Conservation (phyloP, 768 basidiomycete genomes). For the Podaxis mareebaensis region DNA sequence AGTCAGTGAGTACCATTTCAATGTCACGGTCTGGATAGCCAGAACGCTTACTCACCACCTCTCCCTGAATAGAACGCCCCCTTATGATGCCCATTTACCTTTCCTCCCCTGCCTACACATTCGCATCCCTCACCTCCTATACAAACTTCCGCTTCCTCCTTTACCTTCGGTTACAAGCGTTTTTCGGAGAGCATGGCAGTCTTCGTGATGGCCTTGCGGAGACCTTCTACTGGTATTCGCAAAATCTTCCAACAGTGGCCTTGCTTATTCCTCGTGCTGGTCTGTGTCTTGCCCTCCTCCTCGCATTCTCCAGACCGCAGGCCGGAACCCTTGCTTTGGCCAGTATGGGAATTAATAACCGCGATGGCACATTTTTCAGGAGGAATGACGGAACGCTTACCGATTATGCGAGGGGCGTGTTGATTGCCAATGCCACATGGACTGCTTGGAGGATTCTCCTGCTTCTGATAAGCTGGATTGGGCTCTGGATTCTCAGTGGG, state of each 20-base stretch:
- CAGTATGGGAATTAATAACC: constrained; percentile 33
- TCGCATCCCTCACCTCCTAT: constrained; percentile 77
- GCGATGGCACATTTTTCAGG: constrained; percentile 79
- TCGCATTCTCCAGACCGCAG: constrained; percentile 48
- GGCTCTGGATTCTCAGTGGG: constrained; percentile 78
- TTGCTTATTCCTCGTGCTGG: constrained; percentile 85
- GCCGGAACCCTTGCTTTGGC: constrained; percentile 46
- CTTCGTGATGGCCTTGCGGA: constrained; percentile 64
- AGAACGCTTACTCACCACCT: constrained; percentile 17
- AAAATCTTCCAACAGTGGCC: constrained; percentile 80
- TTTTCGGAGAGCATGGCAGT: constrained; percentile 28
- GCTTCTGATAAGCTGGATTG: constrained; percentile 72
- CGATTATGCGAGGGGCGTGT: constrained; percentile 73
- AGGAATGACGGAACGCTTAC: constrained; percentile 65
- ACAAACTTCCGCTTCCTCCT: constrained; percentile 83
- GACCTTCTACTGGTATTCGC: constrained; percentile 79
- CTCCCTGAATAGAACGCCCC: constrained; percentile 64
- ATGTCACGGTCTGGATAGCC: constrained; percentile 14
- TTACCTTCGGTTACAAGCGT: constrained; percentile 74
- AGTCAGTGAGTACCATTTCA: constrained; percentile 57
- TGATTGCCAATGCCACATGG: constrained; percentile 82
- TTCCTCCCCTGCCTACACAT: constrained; percentile 75
- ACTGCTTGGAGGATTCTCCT: constrained; percentile 74
- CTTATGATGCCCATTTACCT: constrained; percentile 81
- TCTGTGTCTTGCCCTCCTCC: constrained; percentile 68